Evolutionary conservation across 768 basidiomycete genomes (phyloP).

Genomic region (Trametes maxima): DNA sequence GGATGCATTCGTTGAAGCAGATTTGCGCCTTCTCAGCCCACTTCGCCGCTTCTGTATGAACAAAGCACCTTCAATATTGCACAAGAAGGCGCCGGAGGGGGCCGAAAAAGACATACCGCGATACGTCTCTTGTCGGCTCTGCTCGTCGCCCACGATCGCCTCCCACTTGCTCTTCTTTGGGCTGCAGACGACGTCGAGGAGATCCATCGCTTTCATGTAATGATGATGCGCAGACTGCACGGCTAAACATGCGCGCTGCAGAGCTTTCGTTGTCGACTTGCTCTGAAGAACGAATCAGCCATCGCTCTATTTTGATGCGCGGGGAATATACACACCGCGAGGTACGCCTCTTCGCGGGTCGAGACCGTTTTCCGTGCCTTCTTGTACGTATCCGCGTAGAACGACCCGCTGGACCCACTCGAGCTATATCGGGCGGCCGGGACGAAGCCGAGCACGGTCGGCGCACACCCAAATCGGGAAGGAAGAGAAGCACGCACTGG

Average conservation of each 20-base stretch:
- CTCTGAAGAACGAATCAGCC: slow-evolving; percentile 11
- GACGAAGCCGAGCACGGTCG: background rate
- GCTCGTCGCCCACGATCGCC: slow-evolving; percentile 27
- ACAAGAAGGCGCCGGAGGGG: background rate
- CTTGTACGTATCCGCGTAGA: slow-evolving; percentile 3
- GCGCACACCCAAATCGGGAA: background rate
- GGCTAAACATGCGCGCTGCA: slow-evolving; percentile 20
- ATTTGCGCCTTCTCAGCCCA: slow-evolving; percentile 27
- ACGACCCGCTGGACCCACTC: background rate
- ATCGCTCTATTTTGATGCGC: background rate
- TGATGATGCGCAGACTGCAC: slow-evolving; percentile 28
- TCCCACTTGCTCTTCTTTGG: slow-evolving; percentile 23
- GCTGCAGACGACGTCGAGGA: slow-evolving; percentile 27
- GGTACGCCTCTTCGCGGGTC: slow-evolving; percentile 22
- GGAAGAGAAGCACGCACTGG: slow-evolving; percentile 4
- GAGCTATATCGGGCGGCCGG: background rate
- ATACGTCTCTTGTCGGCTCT: slow-evolving; percentile 27
- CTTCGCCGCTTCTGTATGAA: slow-evolving; percentile 22
- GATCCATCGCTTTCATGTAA: slow-evolving; percentile 25
- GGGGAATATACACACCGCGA: slow-evolving; percentile 5
- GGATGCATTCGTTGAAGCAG: slow-evolving; percentile 26
- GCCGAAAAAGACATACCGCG: slow-evolving; percentile 12
- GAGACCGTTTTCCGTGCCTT: slow-evolving; percentile 22
- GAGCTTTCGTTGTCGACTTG: slow-evolving; percentile 17
- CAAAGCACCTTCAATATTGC: background rate